A percentile compares a stretch with the other conserved stretches of the same genome.
Conservation (phyloP, 345 rosid genomes). For the Hirschfeldia incana region DNA sequence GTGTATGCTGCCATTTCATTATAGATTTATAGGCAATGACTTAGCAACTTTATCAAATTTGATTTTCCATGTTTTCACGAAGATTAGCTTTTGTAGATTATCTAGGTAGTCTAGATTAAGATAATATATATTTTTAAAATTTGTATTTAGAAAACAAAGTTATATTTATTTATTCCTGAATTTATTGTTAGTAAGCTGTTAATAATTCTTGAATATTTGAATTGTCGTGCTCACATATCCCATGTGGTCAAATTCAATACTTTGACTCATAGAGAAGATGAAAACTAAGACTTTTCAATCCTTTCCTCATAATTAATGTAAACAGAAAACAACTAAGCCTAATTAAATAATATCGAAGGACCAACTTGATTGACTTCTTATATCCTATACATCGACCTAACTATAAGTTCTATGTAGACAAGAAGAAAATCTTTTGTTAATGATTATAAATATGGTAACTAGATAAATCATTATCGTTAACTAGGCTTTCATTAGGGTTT, state of each 20-base stretch:
- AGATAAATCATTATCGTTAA: constrained; percentile 2
- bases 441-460: constrained; percentile 1
- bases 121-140: background rate
- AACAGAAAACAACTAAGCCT: background rate
- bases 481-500: constrained; percentile 22
- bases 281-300: constrained; percentile 12
- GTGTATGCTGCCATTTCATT: background rate
- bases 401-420: background rate
- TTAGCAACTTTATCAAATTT: background rate
- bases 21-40: background rate
- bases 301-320: background rate
- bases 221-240: constrained; percentile 19
- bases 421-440: constrained; percentile 14
- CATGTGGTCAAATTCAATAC: constrained; percentile 28
- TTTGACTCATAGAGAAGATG: constrained; percentile 27
- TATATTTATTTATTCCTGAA: background rate
- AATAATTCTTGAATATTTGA: background rate
- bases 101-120: background rate
- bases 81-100: background rate
- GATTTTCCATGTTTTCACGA: background rate
- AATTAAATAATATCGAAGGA: constrained; percentile 1
- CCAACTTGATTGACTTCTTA: constrained; percentile 38
- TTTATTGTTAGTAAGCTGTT: background rate
- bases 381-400: constrained; percentile 23
- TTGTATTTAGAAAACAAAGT: background rate